Percentiles rank a stretch among this genome's conserved stretches.
phyloP scores from a whole-genome alignment of 768 basidiomycete genomes.

The Calocybe gangraenosa region DNA sequence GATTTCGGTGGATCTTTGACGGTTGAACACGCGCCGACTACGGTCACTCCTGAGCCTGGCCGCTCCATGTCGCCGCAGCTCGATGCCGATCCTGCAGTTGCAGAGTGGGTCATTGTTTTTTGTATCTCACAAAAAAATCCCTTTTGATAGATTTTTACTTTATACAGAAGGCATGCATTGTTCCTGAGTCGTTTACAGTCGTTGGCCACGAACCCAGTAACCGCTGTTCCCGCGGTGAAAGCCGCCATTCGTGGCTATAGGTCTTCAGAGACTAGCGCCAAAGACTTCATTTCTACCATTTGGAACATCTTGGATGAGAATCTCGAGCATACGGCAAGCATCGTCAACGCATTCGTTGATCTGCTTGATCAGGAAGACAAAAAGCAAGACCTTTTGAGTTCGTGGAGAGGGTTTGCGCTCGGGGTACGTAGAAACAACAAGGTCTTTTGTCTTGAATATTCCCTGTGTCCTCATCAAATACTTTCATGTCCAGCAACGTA shows the following conservation, averaged over 20 bases:
- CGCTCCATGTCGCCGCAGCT: constrained; percentile 36
- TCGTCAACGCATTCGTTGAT: constrained; percentile 72
- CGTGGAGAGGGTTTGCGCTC: constrained; percentile 82
- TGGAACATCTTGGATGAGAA: constrained; percentile 62
- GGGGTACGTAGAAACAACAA: constrained; percentile 53
- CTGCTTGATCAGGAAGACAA: constrained; percentile 80
- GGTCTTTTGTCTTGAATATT: background rate
- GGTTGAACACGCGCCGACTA: constrained; percentile 17
- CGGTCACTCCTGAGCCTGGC: constrained; percentile 22
- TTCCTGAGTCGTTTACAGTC: constrained; percentile 62
- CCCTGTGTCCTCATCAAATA: too few species aligned
- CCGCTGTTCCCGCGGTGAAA: constrained; percentile 58
- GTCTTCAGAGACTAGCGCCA: constrained; percentile 69
- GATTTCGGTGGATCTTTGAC: constrained; percentile 56
- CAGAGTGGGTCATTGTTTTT: constrained; percentile 44
- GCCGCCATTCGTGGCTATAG: constrained; percentile 79
- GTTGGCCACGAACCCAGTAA: constrained; percentile 52
- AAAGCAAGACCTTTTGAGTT: constrained; percentile 64
- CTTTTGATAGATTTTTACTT: constrained; percentile 1
- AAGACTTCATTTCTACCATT: constrained; percentile 85
- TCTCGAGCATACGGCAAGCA: constrained; percentile 70
- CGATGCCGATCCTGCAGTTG: constrained; percentile 49
- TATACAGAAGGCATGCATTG: constrained; percentile 56
- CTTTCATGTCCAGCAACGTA: constrained; percentile 56
- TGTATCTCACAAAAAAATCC: background rate